phyloP scores from a whole-genome alignment of 257 asterid species.

The Solanum infundibuliforme region DNA sequence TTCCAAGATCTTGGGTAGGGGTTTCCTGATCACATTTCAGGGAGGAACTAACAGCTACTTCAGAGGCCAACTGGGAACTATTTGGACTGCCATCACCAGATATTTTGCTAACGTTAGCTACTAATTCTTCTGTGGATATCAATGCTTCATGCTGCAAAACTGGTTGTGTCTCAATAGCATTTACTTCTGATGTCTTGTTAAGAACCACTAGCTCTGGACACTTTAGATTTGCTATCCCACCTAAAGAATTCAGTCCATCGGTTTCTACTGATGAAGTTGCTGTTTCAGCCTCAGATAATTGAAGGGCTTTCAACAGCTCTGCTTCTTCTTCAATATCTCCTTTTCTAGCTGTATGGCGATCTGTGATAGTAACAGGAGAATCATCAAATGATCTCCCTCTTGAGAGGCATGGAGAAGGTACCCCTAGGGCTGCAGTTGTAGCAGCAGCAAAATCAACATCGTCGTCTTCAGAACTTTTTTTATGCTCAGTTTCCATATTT shows the following conservation, averaged over 20 bases:
- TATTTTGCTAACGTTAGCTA: slow-evolving; percentile 11
- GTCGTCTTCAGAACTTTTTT: slow-evolving; percentile 45
- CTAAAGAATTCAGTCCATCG: slow-evolving; percentile 9
- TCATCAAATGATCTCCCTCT: slow-evolving; percentile 69
- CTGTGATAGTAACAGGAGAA: slow-evolving; percentile 29
- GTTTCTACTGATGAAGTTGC: slow-evolving; percentile 16
- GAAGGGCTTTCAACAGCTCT: slow-evolving; percentile 51
- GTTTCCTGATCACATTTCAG: slow-evolving; percentile 20
- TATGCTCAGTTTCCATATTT: slow-evolving; percentile 30
- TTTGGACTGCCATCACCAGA: slow-evolving; percentile 12
- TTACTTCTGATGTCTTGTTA: slow-evolving; percentile 16
- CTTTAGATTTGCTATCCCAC: slow-evolving; percentile 13
- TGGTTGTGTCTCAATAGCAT: slow-evolving; percentile 13
- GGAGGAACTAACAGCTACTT: slow-evolving; percentile 19
- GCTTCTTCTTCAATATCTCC: slow-evolving; percentile 83
- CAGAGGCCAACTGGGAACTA: slow-evolving; percentile 23
- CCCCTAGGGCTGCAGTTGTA: slow-evolving; percentile 90
- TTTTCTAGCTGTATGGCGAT: slow-evolving; percentile 29
- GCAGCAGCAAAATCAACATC: slow-evolving; percentile 91
- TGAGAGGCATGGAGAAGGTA: slow-evolving; percentile 90
- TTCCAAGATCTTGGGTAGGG: neutral
- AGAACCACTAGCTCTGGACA: slow-evolving; percentile 20
- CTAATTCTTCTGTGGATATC: slow-evolving; percentile 8
- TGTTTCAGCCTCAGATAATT: slow-evolving; percentile 43
- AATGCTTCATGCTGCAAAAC: slow-evolving; percentile 9